These are phyloP conservation scores for Russula ochroleuca DNA, from an alignment of 768 basidiomycete species.

Conservation along the genomic window DNA sequence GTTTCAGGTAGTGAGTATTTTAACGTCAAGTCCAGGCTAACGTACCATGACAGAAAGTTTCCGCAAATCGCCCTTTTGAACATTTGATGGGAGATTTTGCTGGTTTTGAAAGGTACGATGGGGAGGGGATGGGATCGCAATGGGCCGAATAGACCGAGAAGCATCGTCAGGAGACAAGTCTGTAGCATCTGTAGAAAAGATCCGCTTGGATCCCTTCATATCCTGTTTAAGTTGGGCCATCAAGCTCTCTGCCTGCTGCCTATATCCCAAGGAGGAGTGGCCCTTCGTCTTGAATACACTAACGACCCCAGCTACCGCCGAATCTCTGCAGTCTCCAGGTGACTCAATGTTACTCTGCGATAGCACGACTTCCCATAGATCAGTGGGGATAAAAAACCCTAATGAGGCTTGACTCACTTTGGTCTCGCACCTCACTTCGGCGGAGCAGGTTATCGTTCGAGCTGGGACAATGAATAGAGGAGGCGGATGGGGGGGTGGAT, in stretches of 20 bases:
- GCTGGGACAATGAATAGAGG: constrained; percentile 28
- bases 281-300: constrained; percentile 36
- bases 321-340: neutral
- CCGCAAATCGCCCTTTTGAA: neutral
- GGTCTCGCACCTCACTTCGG: neutral
- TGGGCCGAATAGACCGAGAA: neutral
- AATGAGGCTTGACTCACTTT: neutral
- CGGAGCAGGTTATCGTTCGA: neutral
- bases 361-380: neutral
- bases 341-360: neutral
- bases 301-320: neutral
- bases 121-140: neutral
- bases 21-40: neutral
- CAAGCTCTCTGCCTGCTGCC: constrained; percentile 69
- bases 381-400: neutral
- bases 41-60: constrained; percentile 5
- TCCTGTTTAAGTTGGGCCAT: constrained; percentile 86
- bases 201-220: constrained; percentile 66
- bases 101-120: neutral
- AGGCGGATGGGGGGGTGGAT: constrained; percentile 52
- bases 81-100: neutral
- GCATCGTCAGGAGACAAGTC: constrained; percentile 36
- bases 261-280: constrained; percentile 64
- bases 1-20: constrained; percentile 43
- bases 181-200: constrained; percentile 66